Evolutionary conservation across 2,329 filamentous ascomycete species (phyloP).

Genomic region (Davidsoniella virescens): DNA sequence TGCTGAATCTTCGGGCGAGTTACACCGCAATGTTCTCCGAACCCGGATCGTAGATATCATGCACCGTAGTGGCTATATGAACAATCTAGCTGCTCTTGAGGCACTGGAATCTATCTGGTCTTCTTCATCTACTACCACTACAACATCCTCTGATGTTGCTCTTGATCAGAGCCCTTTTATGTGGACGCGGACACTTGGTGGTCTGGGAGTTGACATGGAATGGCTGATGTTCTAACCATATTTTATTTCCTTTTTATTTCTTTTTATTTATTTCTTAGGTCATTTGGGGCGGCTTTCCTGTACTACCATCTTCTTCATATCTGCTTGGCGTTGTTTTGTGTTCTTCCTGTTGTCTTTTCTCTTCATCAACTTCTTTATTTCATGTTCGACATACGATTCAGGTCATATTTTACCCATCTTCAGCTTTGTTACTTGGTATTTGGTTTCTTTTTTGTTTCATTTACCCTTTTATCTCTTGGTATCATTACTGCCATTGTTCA

Average conservation of each 20-base stretch:
- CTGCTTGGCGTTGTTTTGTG: too few species aligned
- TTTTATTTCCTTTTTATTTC: not conserved
- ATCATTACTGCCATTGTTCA: too few species aligned
- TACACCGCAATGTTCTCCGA: conserved; percentile 64
- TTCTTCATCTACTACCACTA: conserved; percentile 28
- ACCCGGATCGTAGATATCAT: conserved; percentile 74
- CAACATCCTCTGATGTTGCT: too few species aligned
- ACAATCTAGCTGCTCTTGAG: conserved; percentile 74
- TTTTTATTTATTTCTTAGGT: not conserved
- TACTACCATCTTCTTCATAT: too few species aligned
- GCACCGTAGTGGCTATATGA: conserved; percentile 79
- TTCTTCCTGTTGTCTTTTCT: too few species aligned
- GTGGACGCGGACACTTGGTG: conserved; percentile 41
- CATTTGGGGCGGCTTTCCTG: too few species aligned
- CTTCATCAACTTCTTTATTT: too few species aligned
- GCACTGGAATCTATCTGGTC: conserved; percentile 75
- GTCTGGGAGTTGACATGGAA: conserved; percentile 40
- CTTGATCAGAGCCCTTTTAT: conserved; percentile 24
- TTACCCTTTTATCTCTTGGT: too few species aligned
- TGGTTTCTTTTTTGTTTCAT: too few species aligned
- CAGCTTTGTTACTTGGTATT: too few species aligned
- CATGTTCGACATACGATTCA: too few species aligned
- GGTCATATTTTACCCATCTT: too few species aligned
- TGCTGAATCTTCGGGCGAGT: conserved; percentile 70
- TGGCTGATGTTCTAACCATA: conserved; percentile 45